Conservation (phyloP, 345 rosid species). For the Populus davidiana region DNA sequence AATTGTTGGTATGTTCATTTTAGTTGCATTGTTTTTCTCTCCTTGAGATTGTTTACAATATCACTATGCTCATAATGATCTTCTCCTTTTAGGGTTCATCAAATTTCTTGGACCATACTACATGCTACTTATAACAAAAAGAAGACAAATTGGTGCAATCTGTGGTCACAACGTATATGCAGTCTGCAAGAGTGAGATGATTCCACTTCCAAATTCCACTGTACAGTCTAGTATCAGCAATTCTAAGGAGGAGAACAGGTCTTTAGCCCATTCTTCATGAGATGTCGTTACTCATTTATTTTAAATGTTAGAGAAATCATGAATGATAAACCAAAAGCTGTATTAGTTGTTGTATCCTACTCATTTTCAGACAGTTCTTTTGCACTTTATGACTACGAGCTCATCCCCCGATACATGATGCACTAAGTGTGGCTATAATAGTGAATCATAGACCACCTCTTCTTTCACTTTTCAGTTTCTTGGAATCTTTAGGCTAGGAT, state of each 20-base stretch:
- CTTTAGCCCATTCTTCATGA: slow-evolving; percentile 20
- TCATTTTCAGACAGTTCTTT: background rate
- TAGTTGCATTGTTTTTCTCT: background rate
- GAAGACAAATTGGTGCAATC: slow-evolving; percentile 83
- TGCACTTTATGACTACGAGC: background rate
- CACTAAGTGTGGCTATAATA: background rate
- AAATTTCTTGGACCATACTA: slow-evolving; percentile 96
- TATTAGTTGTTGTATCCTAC: slow-evolving; percentile 8
- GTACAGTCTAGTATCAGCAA: slow-evolving; percentile 39
- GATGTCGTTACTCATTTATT: slow-evolving; percentile 2
- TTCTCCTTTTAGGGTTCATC: slow-evolving; percentile 62
- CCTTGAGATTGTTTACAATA: background rate
- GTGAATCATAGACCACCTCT: background rate
- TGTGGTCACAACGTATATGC: slow-evolving; percentile 85
- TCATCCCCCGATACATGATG: background rate
- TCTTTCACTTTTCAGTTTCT: background rate
- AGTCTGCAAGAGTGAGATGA: slow-evolving; percentile 69
- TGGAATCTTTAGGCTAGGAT: background rate
- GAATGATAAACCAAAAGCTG: slow-evolving; percentile 10
- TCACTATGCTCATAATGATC: background rate
- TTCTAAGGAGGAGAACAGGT: slow-evolving; percentile 83
- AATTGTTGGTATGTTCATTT: slow-evolving; percentile 66
- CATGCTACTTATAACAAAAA: slow-evolving; percentile 85
- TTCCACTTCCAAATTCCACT: slow-evolving; percentile 70
- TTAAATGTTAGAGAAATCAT: slow-evolving; percentile 1